Base-by-base conservation (phyloP, 2,329 filamentous ascomycete species). In the Cryphonectria carpinicola region DNA sequence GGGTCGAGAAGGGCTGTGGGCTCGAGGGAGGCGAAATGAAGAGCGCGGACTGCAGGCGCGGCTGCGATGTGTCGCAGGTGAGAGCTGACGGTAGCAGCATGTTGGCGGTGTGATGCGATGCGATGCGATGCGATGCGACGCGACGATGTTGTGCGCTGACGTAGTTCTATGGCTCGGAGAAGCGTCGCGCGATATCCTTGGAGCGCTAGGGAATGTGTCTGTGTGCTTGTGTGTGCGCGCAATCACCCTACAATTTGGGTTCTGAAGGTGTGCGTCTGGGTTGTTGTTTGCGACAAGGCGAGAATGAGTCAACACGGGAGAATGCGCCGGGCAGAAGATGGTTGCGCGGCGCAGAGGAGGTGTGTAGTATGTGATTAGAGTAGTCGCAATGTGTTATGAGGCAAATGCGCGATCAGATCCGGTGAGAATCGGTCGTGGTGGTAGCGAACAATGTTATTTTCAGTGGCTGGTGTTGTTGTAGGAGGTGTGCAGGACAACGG, bases 21-120 rank as follows among this genome's bases (percentile, higher is more conserved):
- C 86, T 86, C 75, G 87, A 82, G 68, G 88, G 88, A 65, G 89
- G 89, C 67, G 88, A 90, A 73, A 86, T 84, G 78, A 89, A 85
- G 76, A 87, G 82, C 61, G 84, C 77, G 41, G 83, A 77, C 74
- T 85, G 83, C 7, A 85, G 83, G 73, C 83, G 84, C 69, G 82
- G 77, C 71, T 84, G 85, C 82, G 85, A 84, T 77, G 84, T 78
- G 78, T 89, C 87, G 85, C 87, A 89, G 41, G 85, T 81, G 61
- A 90, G 79, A 49, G 87, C 86, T 41, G 88, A 89, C 28, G 88
- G 87, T 73, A 89, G 84, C 71, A 90, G 80, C 88, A 90, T 90
- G 39, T 39, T 72, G 65, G 56, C 54, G 60, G 52, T 70, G 71
- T 65, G 68, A 41, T 58, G 54, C 28, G 25, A 32, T 22, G 54